Percentiles rank a stretch among this genome's conserved stretches.
Conservation (phyloP, 768 basidiomycete genomes). For the Calocybe indica region DNA sequence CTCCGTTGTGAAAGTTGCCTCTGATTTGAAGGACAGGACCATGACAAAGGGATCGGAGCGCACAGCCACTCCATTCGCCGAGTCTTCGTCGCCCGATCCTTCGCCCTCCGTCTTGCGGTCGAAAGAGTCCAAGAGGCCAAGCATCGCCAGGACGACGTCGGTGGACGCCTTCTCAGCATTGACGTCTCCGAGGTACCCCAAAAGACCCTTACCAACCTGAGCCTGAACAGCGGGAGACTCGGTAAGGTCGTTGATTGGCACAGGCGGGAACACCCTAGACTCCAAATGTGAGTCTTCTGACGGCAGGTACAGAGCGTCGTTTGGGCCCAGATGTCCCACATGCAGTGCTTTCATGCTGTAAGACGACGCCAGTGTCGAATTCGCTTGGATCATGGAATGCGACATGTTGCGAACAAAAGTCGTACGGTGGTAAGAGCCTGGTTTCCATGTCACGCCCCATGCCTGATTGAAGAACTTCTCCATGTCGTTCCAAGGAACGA, state of each 20-base stretch:
- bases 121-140: constrained; percentile 21
- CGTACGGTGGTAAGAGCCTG: constrained; percentile 13
- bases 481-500: constrained; percentile 8
- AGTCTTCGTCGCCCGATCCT: background rate
- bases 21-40: constrained; percentile 12
- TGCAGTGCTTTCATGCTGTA: constrained; percentile 29
- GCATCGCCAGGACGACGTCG: constrained; percentile 30
- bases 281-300: constrained; percentile 4
- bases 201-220: constrained; percentile 23
- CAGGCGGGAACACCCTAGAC: background rate
- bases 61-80: too few species aligned
- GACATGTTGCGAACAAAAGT: constrained; percentile 13
- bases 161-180: constrained; percentile 30
- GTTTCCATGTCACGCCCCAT: constrained; percentile 22
- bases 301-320: constrained; percentile 18
- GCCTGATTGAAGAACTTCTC: constrained; percentile 11
- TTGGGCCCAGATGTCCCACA: constrained; percentile 11
- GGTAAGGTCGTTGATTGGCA: constrained; percentile 9
- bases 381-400: constrained; percentile 11
- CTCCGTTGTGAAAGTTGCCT: constrained; percentile 8
- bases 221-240: constrained; percentile 28
- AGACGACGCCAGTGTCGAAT: constrained; percentile 8
- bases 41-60: constrained; percentile 13
- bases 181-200: constrained; percentile 39
- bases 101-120: background rate